Evolutionary conservation across 2,329 filamentous ascomycete genomes (phyloP), one percentile per base, ranked within the genome.

Genomic region (Lojkania enalia): DNA sequence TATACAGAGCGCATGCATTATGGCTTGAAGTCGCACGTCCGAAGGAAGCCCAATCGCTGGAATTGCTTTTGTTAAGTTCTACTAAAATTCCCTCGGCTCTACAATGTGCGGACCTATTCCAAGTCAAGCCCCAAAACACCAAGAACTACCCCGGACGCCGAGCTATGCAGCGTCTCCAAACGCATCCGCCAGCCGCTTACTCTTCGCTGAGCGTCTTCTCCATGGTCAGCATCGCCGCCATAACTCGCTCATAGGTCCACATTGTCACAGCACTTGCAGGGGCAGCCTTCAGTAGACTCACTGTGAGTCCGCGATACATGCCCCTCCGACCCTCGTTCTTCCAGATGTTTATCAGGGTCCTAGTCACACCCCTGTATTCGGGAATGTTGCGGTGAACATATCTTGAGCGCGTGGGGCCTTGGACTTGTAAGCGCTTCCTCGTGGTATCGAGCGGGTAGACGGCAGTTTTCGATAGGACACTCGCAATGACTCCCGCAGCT

Each of bases 371-470:
- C 4, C 74, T 76, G 63, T 96, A 97, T 56, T 87, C 84, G 1
- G 94, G 94, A 7, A 97, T 96, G 61, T 95, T 90, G 59, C 83
- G 81, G 70, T 95, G 87, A 13, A 92, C 83, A 67, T 96, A 99
- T 52, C 77, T 77, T 27, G 72, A 73, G 50, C 91, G 78, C 48
- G 87, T 95, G 1, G 94, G 94, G 0, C 94, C 94, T 69, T 99
- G 94, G 3, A 99, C 90, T 72, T 99, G 94, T 55, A 99, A 79
- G 35, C 94, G 79, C 75, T 97, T 99, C 54, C 94, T 78, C 25
- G 96, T 89, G 20, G 96, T 83, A 66, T 99, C 94, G 18, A 99
- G 77, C 13, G 94, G 94, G 58, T 97, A 99, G 9, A 96, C 89
- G 1, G 82, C 83, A 21, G 90, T 95, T 74, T 99, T 99, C 32